phyloP scores from a whole-genome alignment of 495 filamentous ascomycete genomes.

The Podospora fimiseda region DNA sequence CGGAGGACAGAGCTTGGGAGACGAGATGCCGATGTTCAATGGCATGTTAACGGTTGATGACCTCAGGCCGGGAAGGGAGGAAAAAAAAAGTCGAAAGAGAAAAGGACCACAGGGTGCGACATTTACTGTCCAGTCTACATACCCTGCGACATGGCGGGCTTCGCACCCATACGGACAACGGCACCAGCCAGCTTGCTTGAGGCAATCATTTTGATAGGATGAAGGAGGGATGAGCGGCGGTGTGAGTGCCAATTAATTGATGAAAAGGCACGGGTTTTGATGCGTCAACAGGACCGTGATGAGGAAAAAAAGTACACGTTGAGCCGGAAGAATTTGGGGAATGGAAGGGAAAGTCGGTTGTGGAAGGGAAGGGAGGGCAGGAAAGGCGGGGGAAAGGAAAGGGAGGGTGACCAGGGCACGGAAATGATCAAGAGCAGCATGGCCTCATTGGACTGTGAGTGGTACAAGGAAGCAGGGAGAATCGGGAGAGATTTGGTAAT shows the following conservation, averaged over 20 bases:
- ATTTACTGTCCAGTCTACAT: constrained; percentile 10
- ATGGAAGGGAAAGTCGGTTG: neutral
- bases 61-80: neutral
- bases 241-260: constrained; percentile 6
- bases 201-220: constrained; percentile 16
- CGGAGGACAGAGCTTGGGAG: constrained; percentile 24
- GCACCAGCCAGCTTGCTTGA: constrained; percentile 18
- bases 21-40: constrained; percentile 14
- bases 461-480: neutral
- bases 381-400: neutral
- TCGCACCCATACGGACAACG: constrained; percentile 19
- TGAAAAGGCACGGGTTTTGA: constrained; percentile 2
- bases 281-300: constrained; percentile 1
- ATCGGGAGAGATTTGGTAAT: neutral
- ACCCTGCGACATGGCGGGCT: constrained; percentile 19
- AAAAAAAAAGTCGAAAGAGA: neutral
- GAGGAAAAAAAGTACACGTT: constrained; percentile 6
- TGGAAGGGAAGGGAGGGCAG: neutral
- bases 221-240: neutral
- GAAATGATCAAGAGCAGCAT: neutral
- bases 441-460: neutral
- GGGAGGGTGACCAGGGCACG: neutral
- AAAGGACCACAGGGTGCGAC: neutral
- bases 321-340: constrained; percentile 1
- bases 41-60: constrained; percentile 6